A percentile compares a stretch with the other conserved stretches of the same genome.
Conservation (phyloP, 768 basidiomycete genomes). For the Mycena vulgaris region DNA sequence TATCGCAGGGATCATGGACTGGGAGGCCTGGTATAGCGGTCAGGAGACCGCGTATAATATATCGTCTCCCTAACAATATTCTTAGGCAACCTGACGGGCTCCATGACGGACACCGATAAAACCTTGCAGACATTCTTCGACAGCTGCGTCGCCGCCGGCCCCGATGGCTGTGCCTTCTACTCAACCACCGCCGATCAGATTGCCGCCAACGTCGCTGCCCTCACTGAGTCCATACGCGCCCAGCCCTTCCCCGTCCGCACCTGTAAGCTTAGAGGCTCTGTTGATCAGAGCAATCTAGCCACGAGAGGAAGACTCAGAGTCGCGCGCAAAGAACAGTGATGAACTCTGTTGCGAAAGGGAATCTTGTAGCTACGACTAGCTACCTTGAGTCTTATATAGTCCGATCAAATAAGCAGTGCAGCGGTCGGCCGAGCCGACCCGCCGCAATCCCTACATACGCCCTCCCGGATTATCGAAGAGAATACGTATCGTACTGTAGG, state of each 20-base stretch:
- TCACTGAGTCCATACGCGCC: neutral
- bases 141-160: constrained; percentile 23
- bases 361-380: too few species aligned
- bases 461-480: too few species aligned
- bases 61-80: neutral
- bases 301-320: too few species aligned
- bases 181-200: constrained; percentile 15
- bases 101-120: neutral
- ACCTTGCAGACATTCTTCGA: constrained; percentile 20
- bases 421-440: too few species aligned
- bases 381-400: too few species aligned
- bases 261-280: too few species aligned
- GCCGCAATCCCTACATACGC: too few species aligned
- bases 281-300: too few species aligned
- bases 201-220: neutral
- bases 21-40: neutral
- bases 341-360: too few species aligned
- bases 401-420: too few species aligned
- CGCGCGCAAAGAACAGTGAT: too few species aligned
- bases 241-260: constrained; percentile 22
- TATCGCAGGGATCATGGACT: neutral
- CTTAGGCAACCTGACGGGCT: neutral
- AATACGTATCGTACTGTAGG: too few species aligned
- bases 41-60: neutral
- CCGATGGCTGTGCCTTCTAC: constrained; percentile 15